Conservation (phyloP, 306 rosid genomes). For the Fragaria vesca region DNA sequence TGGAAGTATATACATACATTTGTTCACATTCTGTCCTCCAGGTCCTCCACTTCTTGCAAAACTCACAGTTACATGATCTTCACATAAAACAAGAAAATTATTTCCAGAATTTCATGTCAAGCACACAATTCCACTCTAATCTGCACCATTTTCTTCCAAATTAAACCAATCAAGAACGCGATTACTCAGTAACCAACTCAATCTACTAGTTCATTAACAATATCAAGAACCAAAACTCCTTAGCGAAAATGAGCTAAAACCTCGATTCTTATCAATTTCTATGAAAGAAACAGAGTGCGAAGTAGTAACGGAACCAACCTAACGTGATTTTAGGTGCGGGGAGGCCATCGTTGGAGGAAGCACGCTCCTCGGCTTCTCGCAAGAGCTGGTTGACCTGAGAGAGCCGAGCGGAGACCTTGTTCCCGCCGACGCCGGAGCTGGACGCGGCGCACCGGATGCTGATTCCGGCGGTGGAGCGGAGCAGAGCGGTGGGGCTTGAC, state of each 20-base stretch:
- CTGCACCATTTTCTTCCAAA: too few relatives aligned
- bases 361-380: conserved; percentile 75
- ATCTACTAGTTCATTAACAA: background rate
- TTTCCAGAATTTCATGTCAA: background rate
- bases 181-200: background rate
- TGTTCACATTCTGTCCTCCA: conserved; percentile 95
- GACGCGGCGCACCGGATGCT: conserved; percentile 54
- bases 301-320: conserved; percentile 32
- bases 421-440: conserved; percentile 31
- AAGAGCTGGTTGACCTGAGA: conserved; percentile 79
- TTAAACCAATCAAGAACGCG: background rate
- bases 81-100: background rate
- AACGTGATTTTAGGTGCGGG: conserved; percentile 78
- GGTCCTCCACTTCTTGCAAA: conserved; percentile 99
- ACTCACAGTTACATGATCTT: conserved; percentile 73
- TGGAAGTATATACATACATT: conserved; percentile 46
- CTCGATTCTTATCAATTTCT: background rate
- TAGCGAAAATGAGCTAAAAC: background rate
- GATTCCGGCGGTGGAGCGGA: conserved; percentile 23
- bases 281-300: background rate
- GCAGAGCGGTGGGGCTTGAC: conserved; percentile 12
- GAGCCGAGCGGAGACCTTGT: conserved; percentile 72
- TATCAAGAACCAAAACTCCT: background rate
- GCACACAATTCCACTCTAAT: background rate
- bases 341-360: conserved; percentile 43